phyloP scores from a whole-genome alignment of 2,329 filamentous ascomycete species.

The Fusarium nematophilum region DNA sequence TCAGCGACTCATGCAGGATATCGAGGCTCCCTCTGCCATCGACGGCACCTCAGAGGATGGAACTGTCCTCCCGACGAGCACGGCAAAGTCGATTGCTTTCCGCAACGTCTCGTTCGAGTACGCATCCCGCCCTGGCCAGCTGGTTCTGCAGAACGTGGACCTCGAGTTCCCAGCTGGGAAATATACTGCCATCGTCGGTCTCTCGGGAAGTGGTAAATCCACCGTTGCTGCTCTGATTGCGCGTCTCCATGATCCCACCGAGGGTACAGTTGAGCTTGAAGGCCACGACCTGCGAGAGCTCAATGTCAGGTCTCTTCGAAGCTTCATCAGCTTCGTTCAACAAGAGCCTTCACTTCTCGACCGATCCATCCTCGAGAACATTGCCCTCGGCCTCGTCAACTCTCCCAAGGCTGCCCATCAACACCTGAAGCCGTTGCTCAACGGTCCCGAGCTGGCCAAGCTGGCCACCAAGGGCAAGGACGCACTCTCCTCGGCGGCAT shows the following conservation, averaged over 20 bases:
- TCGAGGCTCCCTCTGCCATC: constrained; percentile 62
- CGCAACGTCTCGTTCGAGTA: constrained; percentile 57
- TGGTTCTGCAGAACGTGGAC: constrained; percentile 56
- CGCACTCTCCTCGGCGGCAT: constrained; percentile 56
- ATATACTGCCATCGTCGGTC: constrained; percentile 66
- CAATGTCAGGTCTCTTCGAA: constrained; percentile 57
- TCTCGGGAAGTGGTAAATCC: constrained; percentile 67
- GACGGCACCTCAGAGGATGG: constrained; percentile 53
- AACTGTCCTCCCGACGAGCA: constrained; percentile 55
- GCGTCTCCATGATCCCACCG: constrained; percentile 66
- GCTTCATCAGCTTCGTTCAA: constrained; percentile 56
- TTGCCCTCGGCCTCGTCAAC: constrained; percentile 54
- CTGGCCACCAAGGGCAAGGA: constrained; percentile 63
- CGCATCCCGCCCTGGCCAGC: constrained; percentile 54
- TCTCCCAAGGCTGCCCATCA: constrained; percentile 53
- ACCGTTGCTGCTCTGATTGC: constrained; percentile 65
- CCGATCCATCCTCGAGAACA: constrained; percentile 61
- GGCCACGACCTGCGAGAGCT: constrained; percentile 58
- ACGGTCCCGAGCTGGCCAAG: constrained; percentile 60
- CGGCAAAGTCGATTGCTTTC: constrained; percentile 50
- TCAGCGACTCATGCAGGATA: constrained; percentile 66
- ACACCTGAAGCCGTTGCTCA: constrained; percentile 57
- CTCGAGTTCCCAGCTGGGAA: constrained; percentile 59
- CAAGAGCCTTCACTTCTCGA: constrained; percentile 57
- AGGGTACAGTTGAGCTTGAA: constrained; percentile 59